Base-by-base conservation (phyloP, 2,329 filamentous ascomycete species). In the Talaromyces sp. region DNA sequence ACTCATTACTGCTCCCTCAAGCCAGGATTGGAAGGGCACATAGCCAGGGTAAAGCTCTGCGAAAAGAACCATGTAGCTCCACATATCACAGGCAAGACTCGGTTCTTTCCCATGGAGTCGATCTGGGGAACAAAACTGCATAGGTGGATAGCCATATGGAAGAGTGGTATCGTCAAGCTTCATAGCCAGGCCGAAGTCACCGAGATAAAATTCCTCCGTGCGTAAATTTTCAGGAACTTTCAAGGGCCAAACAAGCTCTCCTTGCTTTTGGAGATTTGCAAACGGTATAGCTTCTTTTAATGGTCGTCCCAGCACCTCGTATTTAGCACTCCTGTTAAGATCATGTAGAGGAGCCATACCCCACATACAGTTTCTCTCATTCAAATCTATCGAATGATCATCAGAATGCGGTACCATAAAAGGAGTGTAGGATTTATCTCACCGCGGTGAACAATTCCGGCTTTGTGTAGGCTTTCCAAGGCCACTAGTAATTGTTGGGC, bases 1-100 rank as follows among this genome's bases (percentile, higher is more conserved):
- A 59, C 26, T 53, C 48, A 70, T 62, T 48, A 68, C 55, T 43
- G 67, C 65, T 26, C 65, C 67, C 1, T 63, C 54, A 9, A 62
- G 8, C 11, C 14, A 55, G 35, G 46, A 54, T n/a, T 38, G 56
- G 68, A 71, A 21, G 64, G 68, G 50, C n/a, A 58, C 21, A 58
- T 51, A 56, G 12, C 56, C 54, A 61, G 67, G 61, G 29, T 69
- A 71, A 53, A 72, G 65, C n/a, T 59, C 54, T 26, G 63, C 53
- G 53, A 72, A 71, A 26, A 71, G 41, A 57, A 65, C 27, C 68
- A 71, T 71, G 29, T 70, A 71, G 48, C 68, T 72, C 69, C 67
- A 72, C 60, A 72, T 70, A 52, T 70, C 68, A 51, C 68, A 70
- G 54, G 67, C 65, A 56, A 61, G 61, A 51, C 65, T 71, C 59